phyloP scores from a whole-genome alignment of 192 early-diverging fungal species.

The Coemansia sp. region DNA sequence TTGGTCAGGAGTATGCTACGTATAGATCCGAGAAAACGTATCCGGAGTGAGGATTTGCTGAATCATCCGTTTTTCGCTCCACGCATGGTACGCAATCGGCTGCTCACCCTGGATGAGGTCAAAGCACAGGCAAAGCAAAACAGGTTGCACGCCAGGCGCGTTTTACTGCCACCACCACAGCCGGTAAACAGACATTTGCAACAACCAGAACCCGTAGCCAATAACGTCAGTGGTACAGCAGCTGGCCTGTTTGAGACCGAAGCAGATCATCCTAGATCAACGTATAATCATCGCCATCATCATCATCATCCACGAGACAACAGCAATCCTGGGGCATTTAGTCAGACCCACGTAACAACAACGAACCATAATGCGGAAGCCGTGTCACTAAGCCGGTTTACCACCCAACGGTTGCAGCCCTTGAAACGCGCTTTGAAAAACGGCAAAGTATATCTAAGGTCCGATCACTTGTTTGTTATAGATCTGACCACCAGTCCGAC shows the following conservation, averaged over 20 bases:
- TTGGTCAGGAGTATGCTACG: constrained; percentile 60
- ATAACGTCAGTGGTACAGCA: no score
- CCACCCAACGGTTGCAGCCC: constrained; percentile 22
- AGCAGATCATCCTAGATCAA: no score
- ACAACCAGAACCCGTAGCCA: no score
- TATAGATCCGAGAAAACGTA: constrained; percentile 59
- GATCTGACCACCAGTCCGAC: constrained; percentile 18
- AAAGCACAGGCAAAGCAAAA: constrained; percentile 3
- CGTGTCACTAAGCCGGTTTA: constrained; percentile 13
- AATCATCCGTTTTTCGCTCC: constrained; percentile 60
- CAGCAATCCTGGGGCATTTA: no score
- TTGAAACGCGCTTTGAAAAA: constrained; percentile 38
- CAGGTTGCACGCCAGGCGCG: neutral
- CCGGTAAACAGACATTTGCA: no score
- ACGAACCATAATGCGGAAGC: neutral
- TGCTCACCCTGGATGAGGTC: constrained; percentile 13
- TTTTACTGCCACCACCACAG: no score
- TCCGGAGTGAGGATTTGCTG: constrained; percentile 54
- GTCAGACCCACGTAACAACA: no score
- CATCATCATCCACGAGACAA: no score
- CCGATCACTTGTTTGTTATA: constrained; percentile 30
- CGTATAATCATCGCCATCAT: no score
- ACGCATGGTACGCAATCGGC: constrained; percentile 16
- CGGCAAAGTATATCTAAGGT: constrained; percentile 30
- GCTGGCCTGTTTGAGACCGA: no score